These are phyloP conservation scores for Cladosporium sp. DNA, from an alignment of 2,329 filamentous ascomycete species.

Conservation along the genomic window DNA sequence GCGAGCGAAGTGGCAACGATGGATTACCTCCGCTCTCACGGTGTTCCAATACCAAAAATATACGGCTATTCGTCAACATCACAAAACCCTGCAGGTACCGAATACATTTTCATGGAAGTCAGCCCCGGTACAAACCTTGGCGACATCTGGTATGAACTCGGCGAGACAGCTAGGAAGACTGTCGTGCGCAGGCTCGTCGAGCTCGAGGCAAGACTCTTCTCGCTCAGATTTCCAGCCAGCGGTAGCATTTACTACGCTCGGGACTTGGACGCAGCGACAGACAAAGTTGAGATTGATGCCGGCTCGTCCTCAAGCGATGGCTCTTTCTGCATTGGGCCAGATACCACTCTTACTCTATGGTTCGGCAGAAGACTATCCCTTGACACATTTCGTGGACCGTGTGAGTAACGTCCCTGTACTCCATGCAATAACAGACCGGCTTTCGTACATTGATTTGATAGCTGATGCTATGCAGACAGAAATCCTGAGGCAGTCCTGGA, in stretches of 20 bases:
- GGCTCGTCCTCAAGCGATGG: conserved; percentile 20
- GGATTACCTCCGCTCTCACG: conserved; percentile 23
- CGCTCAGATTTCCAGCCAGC: conserved; percentile 33
- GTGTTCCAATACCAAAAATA: conserved; percentile 26
- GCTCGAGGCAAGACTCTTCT: conserved; percentile 32
- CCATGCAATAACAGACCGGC: not conserved
- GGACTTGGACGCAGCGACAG: conserved; percentile 28
- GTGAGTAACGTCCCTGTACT: conserved; percentile 28
- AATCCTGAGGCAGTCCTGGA: conserved; percentile 27
- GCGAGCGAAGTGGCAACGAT: conserved; percentile 35
- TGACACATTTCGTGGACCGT: conserved; percentile 31
- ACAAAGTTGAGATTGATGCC: conserved; percentile 3
- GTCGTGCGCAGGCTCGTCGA: conserved; percentile 32
- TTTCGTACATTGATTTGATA: too few relatives aligned
- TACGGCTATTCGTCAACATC: conserved; percentile 24
- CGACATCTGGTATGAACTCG: conserved; percentile 28
- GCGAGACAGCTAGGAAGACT: conserved; percentile 28
- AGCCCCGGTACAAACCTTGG: conserved; percentile 23
- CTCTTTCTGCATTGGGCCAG: conserved; percentile 38
- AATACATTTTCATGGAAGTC: conserved; percentile 32
- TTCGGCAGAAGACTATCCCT: conserved; percentile 32
- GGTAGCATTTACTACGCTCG: conserved; percentile 39
- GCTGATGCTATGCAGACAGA: not conserved
- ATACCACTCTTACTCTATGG: conserved; percentile 35
- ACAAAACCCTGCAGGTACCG: conserved; percentile 28